Conservation (phyloP, 768 basidiomycete genomes). For the Lentinula detonsa region DNA sequence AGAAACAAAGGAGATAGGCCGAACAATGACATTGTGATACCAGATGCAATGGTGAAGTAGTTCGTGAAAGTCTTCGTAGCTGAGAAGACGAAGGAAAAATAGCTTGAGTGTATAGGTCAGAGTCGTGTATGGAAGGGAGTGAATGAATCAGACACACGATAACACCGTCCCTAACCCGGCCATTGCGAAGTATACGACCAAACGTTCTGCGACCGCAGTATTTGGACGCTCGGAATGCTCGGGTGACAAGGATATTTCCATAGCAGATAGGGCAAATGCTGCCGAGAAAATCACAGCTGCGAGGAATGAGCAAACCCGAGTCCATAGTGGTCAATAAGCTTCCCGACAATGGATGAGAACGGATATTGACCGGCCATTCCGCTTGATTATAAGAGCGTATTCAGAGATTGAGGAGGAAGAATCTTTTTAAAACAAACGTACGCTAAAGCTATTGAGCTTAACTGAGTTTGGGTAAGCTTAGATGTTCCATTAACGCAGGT, state of each 20-base stretch:
- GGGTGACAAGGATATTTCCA: conserved; percentile 44
- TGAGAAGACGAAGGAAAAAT: conserved; percentile 71
- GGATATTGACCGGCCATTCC: conserved; percentile 83
- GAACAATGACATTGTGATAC: conserved; percentile 64
- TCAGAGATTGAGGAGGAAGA: conserved; percentile 2
- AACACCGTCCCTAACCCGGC: conserved; percentile 65
- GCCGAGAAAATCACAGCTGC: conserved; percentile 51
- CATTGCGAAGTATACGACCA: conserved; percentile 55
- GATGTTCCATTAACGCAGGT: conserved; percentile 49
- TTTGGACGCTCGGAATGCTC: conserved; percentile 30
- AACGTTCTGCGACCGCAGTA: conserved; percentile 39
- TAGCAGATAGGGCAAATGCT: conserved; percentile 61
- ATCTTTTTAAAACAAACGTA: conserved; percentile 26
- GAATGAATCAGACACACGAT: conserved; percentile 43
- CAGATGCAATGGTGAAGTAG: conserved; percentile 61
- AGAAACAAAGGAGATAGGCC: conserved; percentile 79
- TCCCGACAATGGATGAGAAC: conserved; percentile 63
- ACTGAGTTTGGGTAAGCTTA: conserved; percentile 67
- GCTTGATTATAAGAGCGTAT: conserved; percentile 25
- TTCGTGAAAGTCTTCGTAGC: conserved; percentile 66
- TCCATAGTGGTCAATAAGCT: conserved; percentile 60
- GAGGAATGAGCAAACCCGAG: conserved; percentile 55
- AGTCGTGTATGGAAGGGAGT: neutral
- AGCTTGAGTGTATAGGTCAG: conserved; percentile 24
- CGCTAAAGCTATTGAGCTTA: conserved; percentile 76